Conservation (phyloP, 768 basidiomycete genomes). For the Mycena latifolia region DNA sequence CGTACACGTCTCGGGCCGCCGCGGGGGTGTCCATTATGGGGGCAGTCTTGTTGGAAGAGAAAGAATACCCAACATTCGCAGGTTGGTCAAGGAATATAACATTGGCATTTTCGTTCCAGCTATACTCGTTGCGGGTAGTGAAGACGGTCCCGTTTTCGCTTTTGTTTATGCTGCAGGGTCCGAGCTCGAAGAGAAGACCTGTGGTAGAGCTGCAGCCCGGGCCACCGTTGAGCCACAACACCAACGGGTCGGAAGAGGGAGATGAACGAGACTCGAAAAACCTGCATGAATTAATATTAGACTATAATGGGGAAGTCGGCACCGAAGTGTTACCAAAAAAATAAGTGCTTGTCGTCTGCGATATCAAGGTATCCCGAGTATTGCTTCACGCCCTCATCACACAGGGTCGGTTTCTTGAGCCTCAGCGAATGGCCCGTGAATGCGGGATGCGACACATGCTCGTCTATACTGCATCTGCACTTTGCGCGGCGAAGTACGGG, state of each 20-base stretch:
- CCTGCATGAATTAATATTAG: constrained; percentile 53
- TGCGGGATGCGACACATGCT: constrained; percentile 68
- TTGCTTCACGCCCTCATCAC: constrained; percentile 82
- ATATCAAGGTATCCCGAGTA: constrained; percentile 89
- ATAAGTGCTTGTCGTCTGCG: constrained; percentile 82
- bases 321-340: constrained; percentile 78
- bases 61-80: constrained; percentile 91
- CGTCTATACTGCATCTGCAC: constrained; percentile 55
- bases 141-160: constrained; percentile 57
- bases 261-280: constrained; percentile 88
- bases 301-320: not conserved
- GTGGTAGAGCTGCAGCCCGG: constrained; percentile 80
- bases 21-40: constrained; percentile 83
- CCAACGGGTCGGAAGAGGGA: constrained; percentile 84
- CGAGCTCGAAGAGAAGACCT: constrained; percentile 94
- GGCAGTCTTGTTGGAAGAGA: constrained; percentile 79
- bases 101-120: constrained; percentile 86
- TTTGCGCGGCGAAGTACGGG: too few relatives aligned
- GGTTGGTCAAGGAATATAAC: constrained; percentile 86
- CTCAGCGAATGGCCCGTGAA: constrained; percentile 66
- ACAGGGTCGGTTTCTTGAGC: constrained; percentile 75
- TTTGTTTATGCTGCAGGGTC: constrained; percentile 83
- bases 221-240: constrained; percentile 91
- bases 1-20: constrained; percentile 91
- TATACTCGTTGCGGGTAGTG: constrained; percentile 78